phyloP scores from a whole-genome alignment of 140 eudicot species.

The Senecio squalidus region DNA sequence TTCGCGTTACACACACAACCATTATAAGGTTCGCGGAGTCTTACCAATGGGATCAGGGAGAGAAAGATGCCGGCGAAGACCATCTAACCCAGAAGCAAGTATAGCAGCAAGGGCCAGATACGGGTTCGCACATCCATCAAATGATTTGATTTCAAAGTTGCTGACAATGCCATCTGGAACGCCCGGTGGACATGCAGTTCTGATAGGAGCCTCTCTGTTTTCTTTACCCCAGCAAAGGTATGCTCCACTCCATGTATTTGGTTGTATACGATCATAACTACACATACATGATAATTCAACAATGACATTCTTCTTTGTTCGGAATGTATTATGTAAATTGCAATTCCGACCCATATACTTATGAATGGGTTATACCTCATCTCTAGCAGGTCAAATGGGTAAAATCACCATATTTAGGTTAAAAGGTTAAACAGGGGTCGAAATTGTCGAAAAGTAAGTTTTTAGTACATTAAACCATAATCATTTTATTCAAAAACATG shows the following conservation, averaged over 20 bases:
- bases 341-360: background rate
- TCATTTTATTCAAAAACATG: too few relatives aligned
- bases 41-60: conserved; percentile 89
- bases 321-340: background rate
- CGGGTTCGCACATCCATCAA: conserved; percentile 98
- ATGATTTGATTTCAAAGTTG: conserved; percentile 91
- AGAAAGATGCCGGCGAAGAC: conserved; percentile 52
- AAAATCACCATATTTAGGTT: too few relatives aligned
- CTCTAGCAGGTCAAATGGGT: background rate
- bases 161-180: conserved; percentile 75
- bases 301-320: background rate
- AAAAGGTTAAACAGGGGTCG: background rate
- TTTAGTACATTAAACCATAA: too few relatives aligned
- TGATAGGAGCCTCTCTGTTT: conserved; percentile 86
- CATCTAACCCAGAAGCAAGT: conserved; percentile 87
- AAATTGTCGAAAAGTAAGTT: too few relatives aligned
- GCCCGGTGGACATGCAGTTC: conserved; percentile 97
- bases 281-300: conserved; percentile 5
- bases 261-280: conserved; percentile 95
- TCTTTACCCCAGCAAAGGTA: conserved; percentile 97
- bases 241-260: conserved; percentile 98
- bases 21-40: conserved; percentile 1
- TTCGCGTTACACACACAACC: too few relatives aligned
- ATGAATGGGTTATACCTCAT: background rate
- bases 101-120: conserved; percentile 86